Evolutionary conservation across 805 yeast genomes (phyloP).

Genomic region (Zygoascus tannicola): DNA sequence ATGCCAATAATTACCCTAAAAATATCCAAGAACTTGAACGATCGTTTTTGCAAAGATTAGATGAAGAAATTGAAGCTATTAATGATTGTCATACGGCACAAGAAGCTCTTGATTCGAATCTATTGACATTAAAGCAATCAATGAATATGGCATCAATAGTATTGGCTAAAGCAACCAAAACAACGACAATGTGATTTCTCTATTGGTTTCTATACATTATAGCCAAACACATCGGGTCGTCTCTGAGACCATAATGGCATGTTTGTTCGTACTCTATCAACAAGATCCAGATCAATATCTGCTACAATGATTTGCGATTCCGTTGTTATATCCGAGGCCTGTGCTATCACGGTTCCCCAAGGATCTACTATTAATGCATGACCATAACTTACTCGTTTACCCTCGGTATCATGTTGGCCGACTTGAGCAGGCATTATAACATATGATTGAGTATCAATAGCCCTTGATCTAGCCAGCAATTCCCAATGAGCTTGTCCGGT

Average conservation of each 20-base stretch:
- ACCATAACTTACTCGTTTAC: constrained; percentile 69
- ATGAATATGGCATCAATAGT: background rate
- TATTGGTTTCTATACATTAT: background rate
- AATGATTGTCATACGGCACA: constrained; percentile 8
- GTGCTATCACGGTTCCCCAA: constrained; percentile 72
- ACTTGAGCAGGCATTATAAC: constrained; percentile 86
- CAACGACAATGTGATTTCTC: background rate
- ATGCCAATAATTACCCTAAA: constrained; percentile 7
- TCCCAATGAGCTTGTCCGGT: constrained; percentile 94
- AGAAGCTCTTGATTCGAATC: too few relatives aligned
- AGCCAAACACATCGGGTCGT: constrained; percentile 49
- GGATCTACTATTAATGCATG: constrained; percentile 85
- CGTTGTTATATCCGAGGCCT: constrained; percentile 38
- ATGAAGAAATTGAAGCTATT: constrained; percentile 12
- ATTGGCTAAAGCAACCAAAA: background rate
- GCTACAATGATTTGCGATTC: constrained; percentile 46
- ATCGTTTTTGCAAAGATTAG: constrained; percentile 13
- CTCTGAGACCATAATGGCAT: constrained; percentile 78
- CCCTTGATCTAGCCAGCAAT: constrained; percentile 67
- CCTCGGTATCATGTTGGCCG: constrained; percentile 57
- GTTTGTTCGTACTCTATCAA: constrained; percentile 45
- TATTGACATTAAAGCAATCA: too few relatives aligned
- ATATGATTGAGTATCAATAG: constrained; percentile 79
- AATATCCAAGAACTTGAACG: constrained; percentile 5
- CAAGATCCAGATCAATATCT: constrained; percentile 48